Evolutionary conservation across 495 filamentous ascomycete species (phyloP).

Genomic region (Hypoxylon lenormandii): DNA sequence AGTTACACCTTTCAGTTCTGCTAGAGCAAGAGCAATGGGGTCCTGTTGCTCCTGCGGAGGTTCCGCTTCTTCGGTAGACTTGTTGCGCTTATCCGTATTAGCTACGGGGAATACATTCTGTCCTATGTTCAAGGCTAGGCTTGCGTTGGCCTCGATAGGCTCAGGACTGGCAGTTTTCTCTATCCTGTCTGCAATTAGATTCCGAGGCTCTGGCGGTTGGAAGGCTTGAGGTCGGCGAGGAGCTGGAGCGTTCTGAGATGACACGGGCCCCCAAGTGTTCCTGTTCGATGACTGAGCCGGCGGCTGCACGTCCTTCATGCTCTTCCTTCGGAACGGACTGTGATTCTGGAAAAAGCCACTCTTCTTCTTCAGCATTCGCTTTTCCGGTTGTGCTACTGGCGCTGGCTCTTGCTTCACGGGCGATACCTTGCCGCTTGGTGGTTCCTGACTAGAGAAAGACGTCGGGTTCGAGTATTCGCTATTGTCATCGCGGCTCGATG

Average conservation of each 20-base stretch:
- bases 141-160: conserved; percentile 90
- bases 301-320: conserved; percentile 76
- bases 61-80: conserved; percentile 48
- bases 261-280: conserved; percentile 69
- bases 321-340: conserved; percentile 94
- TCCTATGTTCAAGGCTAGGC: conserved; percentile 94
- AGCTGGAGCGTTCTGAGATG: conserved; percentile 32
- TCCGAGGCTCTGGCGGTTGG: conserved; percentile 47
- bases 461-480: conserved; percentile 93
- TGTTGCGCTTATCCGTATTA: conserved; percentile 72
- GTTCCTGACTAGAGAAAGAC: conserved; percentile 87
- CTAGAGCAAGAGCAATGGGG: conserved; percentile 91
- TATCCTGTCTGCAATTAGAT: conserved; percentile 55
- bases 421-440: conserved; percentile 72
- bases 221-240: conserved; percentile 49
- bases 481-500: conserved; percentile 87
- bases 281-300: conserved; percentile 60
- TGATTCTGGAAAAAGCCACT: conserved; percentile 93
- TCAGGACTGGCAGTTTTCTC: conserved; percentile 72
- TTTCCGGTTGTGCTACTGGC: conserved; percentile 67
- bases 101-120: conserved; percentile 97
- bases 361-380: conserved; percentile 79
- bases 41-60: conserved; percentile 66
- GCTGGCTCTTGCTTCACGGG: conserved; percentile 73
- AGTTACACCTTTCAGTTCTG: conserved; percentile 85